Evolutionary conservation across 2,329 filamentous ascomycete genomes (phyloP), one percentile per base, ranked within the genome.

Genomic region (Diaporthe vexans): DNA sequence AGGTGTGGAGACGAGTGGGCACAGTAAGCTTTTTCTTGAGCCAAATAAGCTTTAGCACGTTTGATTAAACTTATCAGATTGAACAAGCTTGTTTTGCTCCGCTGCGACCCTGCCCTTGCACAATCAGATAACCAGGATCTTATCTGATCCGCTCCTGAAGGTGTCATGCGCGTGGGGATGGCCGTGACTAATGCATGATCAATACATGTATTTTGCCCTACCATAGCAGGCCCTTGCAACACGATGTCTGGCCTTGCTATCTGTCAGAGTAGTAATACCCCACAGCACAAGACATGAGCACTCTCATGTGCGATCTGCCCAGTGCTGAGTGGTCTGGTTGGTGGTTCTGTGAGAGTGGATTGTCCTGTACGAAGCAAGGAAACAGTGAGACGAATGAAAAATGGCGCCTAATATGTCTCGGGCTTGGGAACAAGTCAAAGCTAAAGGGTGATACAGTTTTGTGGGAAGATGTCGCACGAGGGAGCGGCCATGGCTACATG

Each of bases 31-130:
- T 67, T 37, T 52, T 26, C 63, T 26, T 33, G 8, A 3, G 15
- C 63, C 46, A 52, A 67, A 52, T 52, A 67, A 67, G 63, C 63
- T 52, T 67, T 13, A 21, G 2, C 63, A 37, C 13, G 29, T 67
- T 37, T 67, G 21, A 67, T 52, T 67, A 67, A 67, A 52, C 46
- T 67, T 67, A 67, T 67, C 63, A 67, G 63, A 67, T 67, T 67
- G 46, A 52, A 51, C 63, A 37, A 52, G 63, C 43, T 65, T 51
- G 37, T 29, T 63, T 21, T 61, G 10, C 13, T 7, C 21, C 24
- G 9, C 15, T 67, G 7, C 33, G 8, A 67, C 63, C 63, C 63
- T 67, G 63, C 6, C 13, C 46, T 11, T 51, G 33, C 48, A 29
- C 4, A 13, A 67, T 52, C 46, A 37, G 63, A 67, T 67, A 67